These are phyloP conservation scores for Penicillium sp. DNA, from an alignment of 2,329 filamentous ascomycete species.

Conservation along the genomic window DNA sequence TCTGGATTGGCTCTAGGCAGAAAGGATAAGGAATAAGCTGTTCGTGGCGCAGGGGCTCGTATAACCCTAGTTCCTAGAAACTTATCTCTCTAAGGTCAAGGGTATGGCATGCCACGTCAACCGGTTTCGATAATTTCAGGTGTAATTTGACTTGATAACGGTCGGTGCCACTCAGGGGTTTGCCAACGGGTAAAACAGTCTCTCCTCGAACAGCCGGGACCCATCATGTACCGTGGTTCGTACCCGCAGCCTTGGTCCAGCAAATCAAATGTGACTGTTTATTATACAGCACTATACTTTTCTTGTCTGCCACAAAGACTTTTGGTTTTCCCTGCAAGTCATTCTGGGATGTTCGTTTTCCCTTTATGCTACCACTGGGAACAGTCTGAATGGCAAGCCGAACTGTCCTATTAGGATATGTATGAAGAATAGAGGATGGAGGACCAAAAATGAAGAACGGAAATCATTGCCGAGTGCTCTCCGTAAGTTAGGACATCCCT, in stretches of 20 bases:
- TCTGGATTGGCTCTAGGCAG: conserved; percentile 2
- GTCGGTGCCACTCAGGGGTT: conserved; percentile 6
- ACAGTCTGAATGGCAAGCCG: not conserved
- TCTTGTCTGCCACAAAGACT: not conserved
- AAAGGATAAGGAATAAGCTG: conserved; percentile 6
- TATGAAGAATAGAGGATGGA: not conserved
- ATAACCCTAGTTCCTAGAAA: not conserved
- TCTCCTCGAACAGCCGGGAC: conserved; percentile 6
- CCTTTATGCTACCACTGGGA: conserved; percentile 1
- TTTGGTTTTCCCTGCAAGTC: not conserved
- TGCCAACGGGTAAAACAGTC: not conserved
- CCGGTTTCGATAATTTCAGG: not conserved
- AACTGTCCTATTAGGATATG: not conserved
- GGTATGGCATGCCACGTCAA: conserved; percentile 12
- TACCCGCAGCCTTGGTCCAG: conserved; percentile 11
- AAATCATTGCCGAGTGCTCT: conserved; percentile 14
- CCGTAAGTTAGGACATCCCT: conserved; percentile 7
- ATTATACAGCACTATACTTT: not conserved
- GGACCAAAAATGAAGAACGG: conserved; percentile 1
- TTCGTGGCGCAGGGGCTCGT: conserved; percentile 10
- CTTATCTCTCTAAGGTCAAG: not conserved
- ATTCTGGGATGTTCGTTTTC: not conserved
- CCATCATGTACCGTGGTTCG: conserved; percentile 16
- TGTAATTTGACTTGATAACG: conserved; percentile 1
- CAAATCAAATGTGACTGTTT: conserved; percentile 7